These are phyloP conservation scores for Luvunga scandens DNA, from an alignment of 345 rosid genomes.

Conservation along the genomic window DNA sequence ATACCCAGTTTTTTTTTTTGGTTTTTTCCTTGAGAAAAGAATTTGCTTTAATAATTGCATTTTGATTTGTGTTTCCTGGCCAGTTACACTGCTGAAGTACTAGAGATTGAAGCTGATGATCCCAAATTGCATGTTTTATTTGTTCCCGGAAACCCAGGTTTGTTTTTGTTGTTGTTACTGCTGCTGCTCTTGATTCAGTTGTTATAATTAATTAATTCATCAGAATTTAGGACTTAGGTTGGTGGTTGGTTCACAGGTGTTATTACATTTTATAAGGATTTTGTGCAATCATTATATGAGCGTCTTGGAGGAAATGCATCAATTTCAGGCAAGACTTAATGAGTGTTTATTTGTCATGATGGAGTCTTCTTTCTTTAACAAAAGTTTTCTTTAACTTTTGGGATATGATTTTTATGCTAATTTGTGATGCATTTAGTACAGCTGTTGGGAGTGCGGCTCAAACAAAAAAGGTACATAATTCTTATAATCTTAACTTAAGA, in stretches of 20 bases:
- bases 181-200: background rate
- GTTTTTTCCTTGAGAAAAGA: background rate
- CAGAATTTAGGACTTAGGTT: background rate
- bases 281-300: slow-evolving; percentile 64
- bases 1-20: background rate
- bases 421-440: slow-evolving; percentile 22
- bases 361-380: background rate
- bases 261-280: slow-evolving; percentile 70
- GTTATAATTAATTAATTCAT: background rate
- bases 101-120: slow-evolving; percentile 63
- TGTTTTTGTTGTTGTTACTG: background rate
- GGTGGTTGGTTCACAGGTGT: slow-evolving; percentile 45
- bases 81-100: slow-evolving; percentile 65
- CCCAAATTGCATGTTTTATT: slow-evolving; percentile 60
- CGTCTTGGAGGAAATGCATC: slow-evolving; percentile 64
- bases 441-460: slow-evolving; percentile 76
- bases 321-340: slow-evolving; percentile 40
- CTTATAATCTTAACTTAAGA: background rate
- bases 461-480: slow-evolving; percentile 56
- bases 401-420: slow-evolving; percentile 14
- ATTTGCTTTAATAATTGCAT: background rate
- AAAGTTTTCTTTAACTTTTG: background rate
- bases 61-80: slow-evolving; percentile 15
- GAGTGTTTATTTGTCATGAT: background rate
- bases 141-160: slow-evolving; percentile 92